phyloP scores from a whole-genome alignment of 148 eudicot genomes.

The Amaranthus cruentus region DNA sequence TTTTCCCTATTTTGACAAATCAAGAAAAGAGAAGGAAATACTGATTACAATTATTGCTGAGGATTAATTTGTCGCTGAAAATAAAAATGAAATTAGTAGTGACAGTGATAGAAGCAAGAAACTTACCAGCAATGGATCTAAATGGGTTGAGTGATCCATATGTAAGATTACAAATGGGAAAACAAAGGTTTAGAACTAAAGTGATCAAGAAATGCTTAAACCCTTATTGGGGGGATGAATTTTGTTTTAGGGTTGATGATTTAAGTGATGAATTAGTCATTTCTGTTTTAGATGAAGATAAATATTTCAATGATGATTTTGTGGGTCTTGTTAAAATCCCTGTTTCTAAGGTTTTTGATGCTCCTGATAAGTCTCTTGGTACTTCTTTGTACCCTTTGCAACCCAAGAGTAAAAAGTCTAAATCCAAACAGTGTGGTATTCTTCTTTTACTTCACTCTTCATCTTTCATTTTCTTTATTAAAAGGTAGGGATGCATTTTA shows the following conservation, averaged over 20 bases:
- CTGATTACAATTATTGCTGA: no score
- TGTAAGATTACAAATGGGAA: constrained; percentile 74
- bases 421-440: constrained; percentile 72
- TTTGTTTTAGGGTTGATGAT: constrained; percentile 75
- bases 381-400: constrained; percentile 77
- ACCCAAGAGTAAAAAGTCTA: constrained; percentile 67
- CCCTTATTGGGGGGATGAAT: constrained; percentile 90
- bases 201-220: constrained; percentile 81
- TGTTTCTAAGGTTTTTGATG: constrained; percentile 68
- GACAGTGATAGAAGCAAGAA: constrained; percentile 71
- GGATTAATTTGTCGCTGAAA: no score
- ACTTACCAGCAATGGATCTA: constrained; percentile 84
- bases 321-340: constrained; percentile 71
- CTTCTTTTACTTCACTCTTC: not conserved
- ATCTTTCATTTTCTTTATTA: not conserved
- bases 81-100: constrained; percentile 35
- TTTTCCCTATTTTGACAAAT: no score
- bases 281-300: constrained; percentile 89
- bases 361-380: constrained; percentile 68
- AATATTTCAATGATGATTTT: constrained; percentile 79
- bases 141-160: constrained; percentile 95
- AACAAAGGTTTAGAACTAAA: constrained; percentile 59
- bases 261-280: constrained; percentile 68
- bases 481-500: no score
- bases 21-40: no score